Base-by-base conservation (phyloP, 257 asterid genomes). In the Solanum verrucosum region DNA sequence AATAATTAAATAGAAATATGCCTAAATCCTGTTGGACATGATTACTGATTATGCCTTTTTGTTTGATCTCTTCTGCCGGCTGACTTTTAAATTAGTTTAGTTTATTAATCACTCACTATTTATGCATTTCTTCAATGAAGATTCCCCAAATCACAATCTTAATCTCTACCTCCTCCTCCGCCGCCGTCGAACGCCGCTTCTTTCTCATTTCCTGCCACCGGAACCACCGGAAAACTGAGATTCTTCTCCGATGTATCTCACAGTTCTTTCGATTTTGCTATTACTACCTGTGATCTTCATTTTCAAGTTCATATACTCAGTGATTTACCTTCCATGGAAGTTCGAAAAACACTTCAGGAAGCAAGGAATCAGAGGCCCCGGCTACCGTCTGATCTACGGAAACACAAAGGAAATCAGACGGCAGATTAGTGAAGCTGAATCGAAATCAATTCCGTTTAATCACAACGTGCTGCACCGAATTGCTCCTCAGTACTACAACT, bases 321-420 rank as follows among this genome's bases (percentile, higher is more conserved):
- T 71, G 88, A 6, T 94, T 71, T 92, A 90, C 93, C 38, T 60
- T 79, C 97, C 97, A 2, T 88, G 88, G 31, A 88, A 74, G 71
- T 77, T 92, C 87, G 90, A 92, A 49, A 81, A 27, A 0, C 94
- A 92, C 91, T 94, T 93, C 88, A 87, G 25, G 23, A 90, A 65
- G 29, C 96, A 94, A 88, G 95, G 95, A 74, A 88, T 93, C 1
- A 38, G 20, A 5, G 96, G 98, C 20, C 96, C 95, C 18, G 31
- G 21, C 83, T 93, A 91, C 92, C 92, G 91, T 89, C 93, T 90
- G 82, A 70, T 93, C 87, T 90, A 89, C 87, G 96, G 92, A 14
- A 94, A 93, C 92, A 14, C 95, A 16, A 91, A 93, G 37, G 92
- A 85, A 88, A 86, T 90, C 67, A 90, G 70, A 84, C 88, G 49